Base-by-base conservation (phyloP, 2,329 filamentous ascomycete genomes). In the Dothistroma septosporum region DNA sequence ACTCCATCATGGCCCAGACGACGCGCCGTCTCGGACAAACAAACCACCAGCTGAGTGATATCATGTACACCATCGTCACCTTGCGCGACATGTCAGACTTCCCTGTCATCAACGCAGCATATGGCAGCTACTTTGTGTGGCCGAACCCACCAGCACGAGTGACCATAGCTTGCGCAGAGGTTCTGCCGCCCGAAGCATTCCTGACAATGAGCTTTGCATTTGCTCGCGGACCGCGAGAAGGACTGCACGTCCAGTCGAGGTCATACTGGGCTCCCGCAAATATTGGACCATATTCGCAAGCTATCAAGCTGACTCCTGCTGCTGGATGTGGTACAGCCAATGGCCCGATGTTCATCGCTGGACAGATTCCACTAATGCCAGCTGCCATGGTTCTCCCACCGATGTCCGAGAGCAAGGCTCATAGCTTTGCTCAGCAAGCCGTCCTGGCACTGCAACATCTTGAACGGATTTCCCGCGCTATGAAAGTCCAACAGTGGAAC, bases 221-320 rank as follows among this genome's bases (percentile, higher is more conserved):
- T 12, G 22, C 55, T 1, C 32, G 24, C 46, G 65, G 67, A 19
- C 57, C 61, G 44, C 75, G 79, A 33, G 66, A 70, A 59, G 89
- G 76, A 0, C 82, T 97, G 1, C 94, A 99, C 74, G 92, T 99
- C 6, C 94, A 97, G 76, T 92, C 90, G 3, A 82, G 90, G 44
- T 96, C 91, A 11, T 97, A 97, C 80, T 99, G 94, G 94, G 94
- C 94, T 0, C 94, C 94, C 0, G 93, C 94, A 21, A 97, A 97
- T 71, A 97, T 99, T 57, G 94, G 94, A 0, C 94, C 94, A 0
- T 97, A 97, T 75, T 97, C 92, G 59, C 94, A 99, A 77, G 91
- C 92, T 4, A 86, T 94, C 54, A 80, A 83, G 1, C 76, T 85
- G 11, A 79, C 79, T 22, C 22, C 49, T 16, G 35, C 47, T 12